Conservation (phyloP, 176 grass and related monocot species). For the Typha latifolia region DNA sequence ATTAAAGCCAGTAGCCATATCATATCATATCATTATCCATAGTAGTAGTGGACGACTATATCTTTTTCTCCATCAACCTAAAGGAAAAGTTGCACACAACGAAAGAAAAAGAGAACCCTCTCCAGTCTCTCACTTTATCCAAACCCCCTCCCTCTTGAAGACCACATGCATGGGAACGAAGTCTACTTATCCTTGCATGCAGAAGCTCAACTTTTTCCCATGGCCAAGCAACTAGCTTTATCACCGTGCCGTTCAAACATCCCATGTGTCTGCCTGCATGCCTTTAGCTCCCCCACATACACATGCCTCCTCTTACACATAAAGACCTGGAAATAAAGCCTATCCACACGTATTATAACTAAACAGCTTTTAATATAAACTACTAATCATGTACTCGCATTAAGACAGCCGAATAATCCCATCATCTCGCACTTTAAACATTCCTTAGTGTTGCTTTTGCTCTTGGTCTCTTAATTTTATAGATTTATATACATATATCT, state of each 20-base stretch:
- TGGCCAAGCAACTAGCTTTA: slow-evolving; percentile 18
- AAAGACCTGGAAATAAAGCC: background rate
- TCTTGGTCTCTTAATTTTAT: too few species aligned
- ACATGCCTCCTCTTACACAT: too few species aligned
- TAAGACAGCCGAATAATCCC: slow-evolving; percentile 1
- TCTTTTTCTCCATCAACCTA: too few species aligned
- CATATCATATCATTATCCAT: too few species aligned
- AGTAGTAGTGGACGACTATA: too few species aligned
- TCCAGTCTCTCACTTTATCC: background rate
- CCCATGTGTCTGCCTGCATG: slow-evolving; percentile 26
- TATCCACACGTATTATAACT: too few species aligned
- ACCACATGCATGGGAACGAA: background rate
- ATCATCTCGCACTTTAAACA: background rate
- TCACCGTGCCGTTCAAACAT: slow-evolving; percentile 21
- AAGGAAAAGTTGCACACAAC: background rate
- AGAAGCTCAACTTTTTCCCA: background rate
- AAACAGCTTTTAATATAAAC: background rate
- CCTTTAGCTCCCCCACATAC: background rate
- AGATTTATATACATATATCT: too few species aligned
- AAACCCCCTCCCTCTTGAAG: background rate
- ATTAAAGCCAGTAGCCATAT: too few species aligned
- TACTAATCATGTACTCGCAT: slow-evolving; percentile 3
- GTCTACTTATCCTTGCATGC: background rate
- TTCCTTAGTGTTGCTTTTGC: too few species aligned
- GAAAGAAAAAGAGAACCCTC: background rate